phyloP scores from a whole-genome alignment of 441 rosid species.

The Flueggea neowawraea region DNA sequence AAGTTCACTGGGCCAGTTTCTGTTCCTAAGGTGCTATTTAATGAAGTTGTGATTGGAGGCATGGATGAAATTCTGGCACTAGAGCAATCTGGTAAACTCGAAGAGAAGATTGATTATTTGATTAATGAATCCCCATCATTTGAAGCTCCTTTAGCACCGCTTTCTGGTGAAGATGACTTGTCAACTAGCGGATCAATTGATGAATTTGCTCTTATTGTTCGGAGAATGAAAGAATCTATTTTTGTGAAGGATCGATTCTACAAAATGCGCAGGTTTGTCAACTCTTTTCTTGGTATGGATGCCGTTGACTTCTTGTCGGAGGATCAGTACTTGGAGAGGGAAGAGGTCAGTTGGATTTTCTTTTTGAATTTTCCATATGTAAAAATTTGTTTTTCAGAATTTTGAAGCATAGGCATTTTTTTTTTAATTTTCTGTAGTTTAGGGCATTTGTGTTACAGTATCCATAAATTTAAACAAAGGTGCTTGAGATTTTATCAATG shows the following conservation, averaged over 20 bases:
- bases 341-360: constrained; percentile 47
- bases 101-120: constrained; percentile 63
- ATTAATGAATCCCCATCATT: constrained; percentile 47
- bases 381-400: neutral
- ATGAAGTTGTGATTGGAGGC: constrained; percentile 66
- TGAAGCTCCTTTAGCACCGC: constrained; percentile 80
- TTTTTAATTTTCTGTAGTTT: neutral
- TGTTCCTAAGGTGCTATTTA: constrained; percentile 78
- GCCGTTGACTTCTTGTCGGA: constrained; percentile 70
- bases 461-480: neutral
- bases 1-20: constrained; percentile 54
- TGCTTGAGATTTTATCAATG: neutral
- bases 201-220: constrained; percentile 72
- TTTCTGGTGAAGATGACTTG: constrained; percentile 86
- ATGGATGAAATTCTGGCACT: constrained; percentile 51
- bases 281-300: constrained; percentile 74
- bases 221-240: constrained; percentile 66
- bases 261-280: constrained; percentile 64
- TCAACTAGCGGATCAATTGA: constrained; percentile 59
- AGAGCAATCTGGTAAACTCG: constrained; percentile 65
- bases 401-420: neutral
- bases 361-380: neutral
- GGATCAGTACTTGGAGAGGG: constrained; percentile 71
- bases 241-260: constrained; percentile 71
- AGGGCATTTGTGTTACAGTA: neutral